Evolutionary conservation across 208 protist species (phyloP).

Genomic region (Acanthamoeba triangularis): DNA sequence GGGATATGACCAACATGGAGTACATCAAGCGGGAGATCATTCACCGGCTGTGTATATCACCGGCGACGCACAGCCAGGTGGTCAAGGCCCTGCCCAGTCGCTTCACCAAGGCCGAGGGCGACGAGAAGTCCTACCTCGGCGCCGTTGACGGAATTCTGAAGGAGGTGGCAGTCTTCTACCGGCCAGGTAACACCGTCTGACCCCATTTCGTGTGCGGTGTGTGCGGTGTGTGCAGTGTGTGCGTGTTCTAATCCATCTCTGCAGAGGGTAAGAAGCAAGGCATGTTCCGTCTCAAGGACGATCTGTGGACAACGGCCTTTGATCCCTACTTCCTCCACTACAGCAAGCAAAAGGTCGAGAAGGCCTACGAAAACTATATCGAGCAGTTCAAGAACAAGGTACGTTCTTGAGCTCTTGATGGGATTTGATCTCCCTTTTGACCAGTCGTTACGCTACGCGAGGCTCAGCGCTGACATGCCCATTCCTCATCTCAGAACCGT

Average conservation of each 20-base stretch:
- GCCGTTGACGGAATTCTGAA: constrained; percentile 21
- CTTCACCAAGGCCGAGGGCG: constrained; percentile 31
- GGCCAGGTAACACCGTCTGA: neutral
- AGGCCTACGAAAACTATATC: too few relatives aligned
- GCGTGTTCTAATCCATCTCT: neutral
- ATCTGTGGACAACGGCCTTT: constrained; percentile 9
- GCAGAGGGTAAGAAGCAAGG: constrained; percentile 69
- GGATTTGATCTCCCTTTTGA: too few relatives aligned
- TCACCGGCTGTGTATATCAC: neutral
- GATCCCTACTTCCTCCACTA: constrained; percentile 32
- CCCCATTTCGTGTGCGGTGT: neutral
- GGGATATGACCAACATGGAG: neutral
- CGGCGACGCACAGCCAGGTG: constrained; percentile 51
- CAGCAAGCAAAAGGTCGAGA: too few relatives aligned
- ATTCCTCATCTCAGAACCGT: neutral
- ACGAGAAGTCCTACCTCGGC: constrained; percentile 38
- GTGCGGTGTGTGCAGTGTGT: neutral
- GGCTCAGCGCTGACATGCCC: neutral
- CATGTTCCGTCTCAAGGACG: constrained; percentile 37
- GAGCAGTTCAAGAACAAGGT: constrained; percentile 19
- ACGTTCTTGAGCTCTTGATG: too few relatives aligned
- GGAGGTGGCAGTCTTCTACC: constrained; percentile 63
- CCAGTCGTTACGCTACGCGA: neutral
- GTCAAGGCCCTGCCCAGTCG: constrained; percentile 45
- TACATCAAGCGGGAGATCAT: constrained; percentile 66